Conservation (phyloP, 2,329 filamentous ascomycete species). For the Penicillium sp. region DNA sequence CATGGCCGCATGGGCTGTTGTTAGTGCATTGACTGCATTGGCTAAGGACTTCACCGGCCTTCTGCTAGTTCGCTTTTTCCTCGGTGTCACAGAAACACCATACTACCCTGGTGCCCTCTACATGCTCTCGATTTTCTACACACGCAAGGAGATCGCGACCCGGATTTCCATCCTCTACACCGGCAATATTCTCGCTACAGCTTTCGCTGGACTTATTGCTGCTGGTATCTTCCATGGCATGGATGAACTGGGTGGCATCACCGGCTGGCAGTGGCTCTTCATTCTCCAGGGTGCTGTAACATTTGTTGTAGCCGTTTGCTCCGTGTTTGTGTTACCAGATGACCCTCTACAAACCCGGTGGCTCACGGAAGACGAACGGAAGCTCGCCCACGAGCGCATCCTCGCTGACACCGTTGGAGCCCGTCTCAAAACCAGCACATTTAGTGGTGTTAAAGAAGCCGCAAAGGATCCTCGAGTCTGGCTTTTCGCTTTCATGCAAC, state of each 20-base stretch:
- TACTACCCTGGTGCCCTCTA: slow-evolving; percentile 65
- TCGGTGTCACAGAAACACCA: slow-evolving; percentile 36
- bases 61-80: slow-evolving; percentile 40
- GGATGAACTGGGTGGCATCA: slow-evolving; percentile 56
- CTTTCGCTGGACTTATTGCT: slow-evolving; percentile 61
- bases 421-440: slow-evolving; percentile 42
- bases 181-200: slow-evolving; percentile 62
- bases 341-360: slow-evolving; percentile 44
- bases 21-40: slow-evolving; percentile 31
- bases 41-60: slow-evolving; percentile 44
- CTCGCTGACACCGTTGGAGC: slow-evolving; percentile 49
- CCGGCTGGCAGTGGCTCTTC: slow-evolving; percentile 52
- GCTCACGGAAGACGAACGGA: slow-evolving; percentile 32
- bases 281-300: slow-evolving; percentile 55
- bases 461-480: slow-evolving; percentile 39
- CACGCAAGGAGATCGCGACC: slow-evolving; percentile 57
- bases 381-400: slow-evolving; percentile 49
- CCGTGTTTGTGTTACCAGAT: slow-evolving; percentile 45
- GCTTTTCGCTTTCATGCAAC: slow-evolving; percentile 49
- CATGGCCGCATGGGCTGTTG: slow-evolving; percentile 34
- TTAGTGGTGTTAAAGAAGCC: slow-evolving; percentile 40
- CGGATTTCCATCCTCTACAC: slow-evolving; percentile 62
- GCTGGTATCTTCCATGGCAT: slow-evolving; percentile 62
- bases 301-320: slow-evolving; percentile 43
- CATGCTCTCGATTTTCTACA: slow-evolving; percentile 68